Evolutionary conservation across 805 yeast genomes (phyloP).

Genomic region (Kluyveromyces dobzhanskii): DNA sequence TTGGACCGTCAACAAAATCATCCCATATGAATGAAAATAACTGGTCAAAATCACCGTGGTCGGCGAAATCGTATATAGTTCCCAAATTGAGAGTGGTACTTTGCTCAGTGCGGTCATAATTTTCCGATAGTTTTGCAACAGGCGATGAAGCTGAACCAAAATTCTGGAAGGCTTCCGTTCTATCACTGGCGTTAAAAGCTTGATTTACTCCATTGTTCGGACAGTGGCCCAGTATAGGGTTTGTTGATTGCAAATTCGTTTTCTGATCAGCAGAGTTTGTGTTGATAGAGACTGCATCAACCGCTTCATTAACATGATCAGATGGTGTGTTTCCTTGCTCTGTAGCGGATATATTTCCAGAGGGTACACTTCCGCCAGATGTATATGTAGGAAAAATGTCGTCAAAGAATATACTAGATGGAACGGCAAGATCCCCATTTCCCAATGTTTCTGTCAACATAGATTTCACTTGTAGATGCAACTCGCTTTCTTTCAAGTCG

Average conservation of each 20-base stretch:
- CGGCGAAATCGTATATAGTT: slow-evolving; percentile 24
- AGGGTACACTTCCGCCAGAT: neutral
- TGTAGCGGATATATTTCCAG: neutral
- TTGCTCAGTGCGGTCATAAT: neutral
- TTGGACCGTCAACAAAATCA: slow-evolving; percentile 8
- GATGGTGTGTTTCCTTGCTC: neutral
- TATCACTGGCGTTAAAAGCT: neutral
- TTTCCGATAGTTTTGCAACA: neutral
- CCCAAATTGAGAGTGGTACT: slow-evolving; percentile 17
- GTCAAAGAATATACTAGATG: neutral
- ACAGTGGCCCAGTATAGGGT: neutral
- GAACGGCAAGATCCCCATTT: neutral
- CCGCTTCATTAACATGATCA: neutral
- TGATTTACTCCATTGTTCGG: neutral
- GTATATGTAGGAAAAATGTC: neutral
- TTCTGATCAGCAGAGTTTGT: neutral
- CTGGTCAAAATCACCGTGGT: slow-evolving; percentile 22
- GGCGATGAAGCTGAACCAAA: neutral
- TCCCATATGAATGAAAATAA: slow-evolving; percentile 24
- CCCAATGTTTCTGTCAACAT: neutral
- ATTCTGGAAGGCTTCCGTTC: neutral
- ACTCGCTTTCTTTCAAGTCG: neutral
- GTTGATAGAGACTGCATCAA: neutral
- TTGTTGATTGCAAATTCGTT: neutral
- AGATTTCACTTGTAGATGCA: slow-evolving; percentile 1